These are phyloP conservation scores for Crucibulum laeve DNA, from an alignment of 768 basidiomycete genomes.

Conservation along the genomic window DNA sequence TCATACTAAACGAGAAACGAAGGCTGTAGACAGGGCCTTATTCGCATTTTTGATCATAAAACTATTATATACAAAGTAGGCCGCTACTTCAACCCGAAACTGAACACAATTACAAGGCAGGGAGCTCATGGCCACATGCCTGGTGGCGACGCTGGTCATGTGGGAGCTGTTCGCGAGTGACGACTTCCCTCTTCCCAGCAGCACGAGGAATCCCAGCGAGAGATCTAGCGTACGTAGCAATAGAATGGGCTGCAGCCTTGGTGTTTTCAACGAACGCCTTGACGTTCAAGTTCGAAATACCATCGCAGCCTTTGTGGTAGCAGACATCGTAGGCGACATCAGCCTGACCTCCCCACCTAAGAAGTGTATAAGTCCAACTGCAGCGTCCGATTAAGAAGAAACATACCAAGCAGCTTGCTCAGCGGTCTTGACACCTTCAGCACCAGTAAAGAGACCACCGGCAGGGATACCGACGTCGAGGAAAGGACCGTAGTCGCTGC, in stretches of 20 bases:
- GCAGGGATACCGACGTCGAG: constrained; percentile 23
- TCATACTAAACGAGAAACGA: too few relatives aligned
- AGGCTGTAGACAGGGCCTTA: too few relatives aligned
- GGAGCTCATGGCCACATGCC: constrained; percentile 12
- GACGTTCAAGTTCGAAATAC: constrained; percentile 19
- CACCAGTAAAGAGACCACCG: constrained; percentile 25
- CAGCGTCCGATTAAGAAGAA: neutral
- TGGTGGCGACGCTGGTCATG: constrained; percentile 13
- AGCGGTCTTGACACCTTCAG: constrained; percentile 22
- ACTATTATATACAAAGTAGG: too few relatives aligned
- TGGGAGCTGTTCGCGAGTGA: constrained; percentile 6
- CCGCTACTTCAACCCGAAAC: neutral
- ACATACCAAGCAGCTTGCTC: constrained; percentile 18
- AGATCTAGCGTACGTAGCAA: constrained; percentile 21
- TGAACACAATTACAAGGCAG: neutral
- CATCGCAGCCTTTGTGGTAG: constrained; percentile 25
- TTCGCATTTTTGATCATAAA: too few relatives aligned
- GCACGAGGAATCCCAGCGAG: constrained; percentile 16
- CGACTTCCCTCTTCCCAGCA: constrained; percentile 2
- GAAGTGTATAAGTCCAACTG: neutral
- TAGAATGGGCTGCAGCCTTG: constrained; percentile 18
- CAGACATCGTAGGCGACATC: constrained; percentile 23
- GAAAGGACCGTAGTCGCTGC: constrained; percentile 27
- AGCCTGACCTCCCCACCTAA: constrained; percentile 23
- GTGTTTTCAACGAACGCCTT: constrained; percentile 17